Percentiles rank a stretch among this genome's conserved stretches.
phyloP scores from a whole-genome alignment of 2,329 filamentous ascomycete species.

The Fusarium sp. region DNA sequence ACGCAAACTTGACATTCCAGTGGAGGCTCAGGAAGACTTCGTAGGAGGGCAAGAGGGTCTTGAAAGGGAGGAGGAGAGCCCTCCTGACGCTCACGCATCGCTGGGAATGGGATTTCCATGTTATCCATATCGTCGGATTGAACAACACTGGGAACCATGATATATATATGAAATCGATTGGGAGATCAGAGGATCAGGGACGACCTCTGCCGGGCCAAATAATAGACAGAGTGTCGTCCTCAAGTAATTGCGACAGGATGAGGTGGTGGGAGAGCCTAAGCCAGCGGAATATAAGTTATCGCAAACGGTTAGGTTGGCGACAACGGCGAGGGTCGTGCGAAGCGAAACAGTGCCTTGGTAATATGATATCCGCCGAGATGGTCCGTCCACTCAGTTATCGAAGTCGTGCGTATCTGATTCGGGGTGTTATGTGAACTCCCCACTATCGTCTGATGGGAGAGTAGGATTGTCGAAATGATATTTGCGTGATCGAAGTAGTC shows the following conservation, averaged over 20 bases:
- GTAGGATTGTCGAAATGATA: conserved; percentile 23
- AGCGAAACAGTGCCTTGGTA: conserved; percentile 28
- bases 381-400: conserved; percentile 38
- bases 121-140: conserved; percentile 47
- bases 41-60: conserved; percentile 61
- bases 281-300: conserved; percentile 8
- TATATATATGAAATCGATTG: conserved; percentile 13
- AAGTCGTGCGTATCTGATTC: conserved; percentile 36
- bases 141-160: conserved; percentile 51
- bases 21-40: conserved; percentile 61
- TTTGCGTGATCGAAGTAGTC: conserved; percentile 16
- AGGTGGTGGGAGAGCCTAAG: conserved; percentile 10
- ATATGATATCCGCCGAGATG: conserved; percentile 32
- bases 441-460: conserved; percentile 23
- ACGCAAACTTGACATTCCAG: conserved; percentile 62
- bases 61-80: conserved; percentile 51
- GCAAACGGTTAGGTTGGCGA: conserved; percentile 26
- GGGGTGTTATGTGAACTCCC: conserved; percentile 33
- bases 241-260: conserved; percentile 25
- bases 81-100: conserved; percentile 46
- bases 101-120: conserved; percentile 43
- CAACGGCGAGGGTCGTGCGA: conserved; percentile 25
- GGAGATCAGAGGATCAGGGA: conserved; percentile 44
- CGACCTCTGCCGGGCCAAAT: conserved; percentile 43
- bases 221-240: conserved; percentile 46